Evolutionary conservation across 805 yeast species (phyloP).

Genomic region (Metschnikowia koreensis): DNA sequence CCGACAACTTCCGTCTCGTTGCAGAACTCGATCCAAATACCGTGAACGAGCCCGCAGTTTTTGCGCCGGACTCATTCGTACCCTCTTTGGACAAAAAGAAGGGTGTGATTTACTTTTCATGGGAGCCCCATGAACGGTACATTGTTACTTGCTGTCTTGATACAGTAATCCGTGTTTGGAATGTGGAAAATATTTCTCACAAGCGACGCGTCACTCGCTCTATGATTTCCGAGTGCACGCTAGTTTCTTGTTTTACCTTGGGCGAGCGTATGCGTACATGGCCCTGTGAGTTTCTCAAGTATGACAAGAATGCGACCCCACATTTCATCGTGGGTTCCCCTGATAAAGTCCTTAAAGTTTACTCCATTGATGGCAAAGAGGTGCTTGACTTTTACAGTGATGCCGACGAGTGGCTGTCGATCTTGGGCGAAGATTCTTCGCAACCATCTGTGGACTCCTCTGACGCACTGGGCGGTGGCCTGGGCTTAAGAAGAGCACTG

Average conservation of each 20-base stretch:
- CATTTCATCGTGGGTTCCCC: conserved; percentile 74
- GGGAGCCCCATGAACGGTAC: conserved; percentile 71
- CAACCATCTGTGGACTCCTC: conserved; percentile 4
- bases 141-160: conserved; percentile 74
- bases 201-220: conserved; percentile 27
- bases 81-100: conserved; percentile 26
- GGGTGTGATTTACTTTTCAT: conserved; percentile 58
- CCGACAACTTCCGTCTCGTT: conserved; percentile 35
- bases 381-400: conserved; percentile 44
- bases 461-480: not conserved
- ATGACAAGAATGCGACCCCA: conserved; percentile 23
- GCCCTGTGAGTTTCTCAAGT: conserved; percentile 68
- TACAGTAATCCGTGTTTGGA: conserved; percentile 69
- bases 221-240: conserved; percentile 17
- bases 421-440: conserved; percentile 11
- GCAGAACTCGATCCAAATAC: conserved; percentile 31
- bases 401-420: conserved; percentile 25
- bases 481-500: not conserved
- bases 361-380: conserved; percentile 38
- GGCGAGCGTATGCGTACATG: conserved; percentile 41
- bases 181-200: conserved; percentile 36
- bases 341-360: conserved; percentile 54
- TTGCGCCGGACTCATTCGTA: conserved; percentile 25
- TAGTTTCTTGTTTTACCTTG: conserved; percentile 37
- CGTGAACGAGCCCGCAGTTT: conserved; percentile 26